Base-by-base conservation (phyloP, 2,329 filamentous ascomycete species). In the Botrytis fragariae region DNA sequence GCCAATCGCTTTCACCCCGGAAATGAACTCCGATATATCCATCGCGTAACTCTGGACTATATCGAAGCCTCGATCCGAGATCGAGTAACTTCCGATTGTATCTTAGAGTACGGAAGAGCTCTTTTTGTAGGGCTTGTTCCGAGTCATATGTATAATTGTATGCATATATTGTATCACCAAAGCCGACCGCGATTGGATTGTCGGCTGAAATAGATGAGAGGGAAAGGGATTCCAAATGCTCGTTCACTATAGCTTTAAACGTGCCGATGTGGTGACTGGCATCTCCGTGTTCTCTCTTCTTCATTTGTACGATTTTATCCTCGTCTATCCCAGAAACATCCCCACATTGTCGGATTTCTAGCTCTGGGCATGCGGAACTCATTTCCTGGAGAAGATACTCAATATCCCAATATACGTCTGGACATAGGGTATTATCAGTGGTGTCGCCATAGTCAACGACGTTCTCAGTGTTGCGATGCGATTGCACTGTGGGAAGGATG, bases 1-100 rank as follows among this genome's bases (percentile, higher is more conserved):
- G 76, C 78, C 78, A 79, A 54, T 78, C 77, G 3, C 22, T 57
- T 62, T 78, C 76, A n/a, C 74, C 77, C 35, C 78, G 73, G 10
- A 78, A 63, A 75, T 79, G 77, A 18, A 78, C 67, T 22, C 74
- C 77, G 51, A 79, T 76, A n/a, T 72, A 79, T 4, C 76, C 76
- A 44, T 73, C 48, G 3, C 70, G 57, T 25, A 78, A 44, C 16
- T 72, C 48, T 18, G 73, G 73, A n/a, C 48, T 69, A 18, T 76
- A 29, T 14, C 68, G 71, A 7, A 78, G 74, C 22, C 63, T 51
- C 10, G 35, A 39, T 16, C 77, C 73, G 8, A 78, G 44, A 35
- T 74, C 57, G 12, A 78, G 70, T 8, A 78, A 51, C 3, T 60
- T 9, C 8, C 65, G 48, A 42, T 78, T 78, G 51, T 74, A 79